A percentile compares a stretch with the other conserved stretches of the same genome.
phyloP scores from a whole-genome alignment of 495 filamentous ascomycete genomes.

The Glonium stellatum region DNA sequence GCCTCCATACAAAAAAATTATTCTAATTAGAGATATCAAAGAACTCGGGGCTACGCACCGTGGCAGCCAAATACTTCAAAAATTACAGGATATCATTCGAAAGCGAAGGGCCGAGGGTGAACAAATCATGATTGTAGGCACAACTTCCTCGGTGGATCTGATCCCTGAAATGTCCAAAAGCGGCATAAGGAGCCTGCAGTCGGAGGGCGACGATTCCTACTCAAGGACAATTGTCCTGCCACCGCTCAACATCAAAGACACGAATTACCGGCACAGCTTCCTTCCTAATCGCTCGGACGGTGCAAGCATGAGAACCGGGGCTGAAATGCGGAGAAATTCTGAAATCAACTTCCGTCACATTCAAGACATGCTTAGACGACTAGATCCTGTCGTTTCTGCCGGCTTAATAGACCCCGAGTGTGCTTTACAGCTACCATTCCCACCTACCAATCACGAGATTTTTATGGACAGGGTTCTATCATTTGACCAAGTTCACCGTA shows the following conservation, averaged over 20 bases:
- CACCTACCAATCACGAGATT: constrained; percentile 5
- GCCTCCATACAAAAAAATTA: constrained; percentile 40
- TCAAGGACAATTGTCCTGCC: constrained; percentile 50
- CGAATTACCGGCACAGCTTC: constrained; percentile 28
- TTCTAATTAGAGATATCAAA: constrained; percentile 75
- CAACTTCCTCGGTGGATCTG: constrained; percentile 47
- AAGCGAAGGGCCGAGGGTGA: constrained; percentile 61
- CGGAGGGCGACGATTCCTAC: constrained; percentile 35
- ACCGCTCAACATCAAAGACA: constrained; percentile 2
- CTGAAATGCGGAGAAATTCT: constrained; percentile 37
- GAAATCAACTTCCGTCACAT: constrained; percentile 66
- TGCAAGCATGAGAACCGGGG: constrained; percentile 39
- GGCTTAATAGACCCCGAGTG: constrained; percentile 1
- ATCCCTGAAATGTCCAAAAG: constrained; percentile 44
- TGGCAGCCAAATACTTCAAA: constrained; percentile 55
- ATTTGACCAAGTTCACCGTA: constrained; percentile 33
- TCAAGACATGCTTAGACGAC: constrained; percentile 53
- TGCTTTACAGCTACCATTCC: neutral
- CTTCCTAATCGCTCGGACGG: constrained; percentile 34
- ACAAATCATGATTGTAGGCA: constrained; percentile 71
- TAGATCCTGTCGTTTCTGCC: constrained; percentile 25
- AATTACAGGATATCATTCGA: constrained; percentile 64
- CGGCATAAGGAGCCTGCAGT: constrained; percentile 44
- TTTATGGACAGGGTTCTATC: constrained; percentile 22
- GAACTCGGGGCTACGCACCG: constrained; percentile 59